A percentile compares a stretch with the other conserved stretches of the same genome.
These are phyloP conservation scores for Rhypophila decipiens DNA, from an alignment of 495 filamentous ascomycete species.

Conservation along the genomic window DNA sequence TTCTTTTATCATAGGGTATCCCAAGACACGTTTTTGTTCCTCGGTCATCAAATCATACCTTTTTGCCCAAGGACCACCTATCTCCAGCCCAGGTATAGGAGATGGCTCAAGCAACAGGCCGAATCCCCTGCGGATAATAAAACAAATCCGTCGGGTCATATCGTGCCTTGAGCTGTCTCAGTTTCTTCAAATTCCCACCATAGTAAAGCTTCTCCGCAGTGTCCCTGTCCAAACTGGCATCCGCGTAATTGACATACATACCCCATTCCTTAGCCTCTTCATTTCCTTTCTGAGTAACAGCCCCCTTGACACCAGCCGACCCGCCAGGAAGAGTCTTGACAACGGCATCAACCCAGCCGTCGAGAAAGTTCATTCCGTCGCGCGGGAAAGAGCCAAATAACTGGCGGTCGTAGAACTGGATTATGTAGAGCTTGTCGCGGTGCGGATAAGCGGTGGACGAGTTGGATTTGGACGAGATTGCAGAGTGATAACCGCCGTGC, in stretches of 20 bases:
- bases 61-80: too few species aligned
- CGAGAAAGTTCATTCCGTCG: constrained; percentile 29
- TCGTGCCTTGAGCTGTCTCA: constrained; percentile 48
- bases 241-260: constrained; percentile 45
- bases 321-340: constrained; percentile 23
- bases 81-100: too few species aligned
- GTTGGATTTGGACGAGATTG: constrained; percentile 25
- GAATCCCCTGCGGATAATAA: constrained; percentile 55
- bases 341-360: constrained; percentile 34
- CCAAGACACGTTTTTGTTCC: too few species aligned
- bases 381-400: constrained; percentile 21
- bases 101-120: too few species aligned
- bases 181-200: constrained; percentile 41
- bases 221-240: constrained; percentile 29
- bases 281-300: too few species aligned
- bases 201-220: constrained; percentile 43
- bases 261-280: constrained; percentile 28
- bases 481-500: constrained; percentile 38
- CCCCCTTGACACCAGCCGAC: too few species aligned
- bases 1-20: too few species aligned
- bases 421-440: constrained; percentile 31
- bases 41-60: too few species aligned
- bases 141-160: constrained; percentile 56
- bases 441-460: constrained; percentile 30
- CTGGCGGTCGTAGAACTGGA: constrained; percentile 33